These are phyloP conservation scores for Colletotrichum costaricense DNA, from an alignment of 2,329 filamentous ascomycete species.

Conservation along the genomic window DNA sequence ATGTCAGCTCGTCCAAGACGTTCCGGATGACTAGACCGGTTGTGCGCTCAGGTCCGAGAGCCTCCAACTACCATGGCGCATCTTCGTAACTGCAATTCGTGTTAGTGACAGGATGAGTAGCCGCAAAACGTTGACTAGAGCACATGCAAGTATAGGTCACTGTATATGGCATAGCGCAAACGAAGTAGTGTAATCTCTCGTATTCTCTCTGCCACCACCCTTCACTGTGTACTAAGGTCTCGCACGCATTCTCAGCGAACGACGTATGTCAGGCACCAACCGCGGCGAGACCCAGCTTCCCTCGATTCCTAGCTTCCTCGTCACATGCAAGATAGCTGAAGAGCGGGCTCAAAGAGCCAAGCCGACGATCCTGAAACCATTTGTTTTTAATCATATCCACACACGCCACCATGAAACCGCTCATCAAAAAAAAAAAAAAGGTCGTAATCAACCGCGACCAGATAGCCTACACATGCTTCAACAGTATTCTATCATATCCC, in stretches of 20 bases:
- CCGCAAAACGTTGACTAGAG: background rate
- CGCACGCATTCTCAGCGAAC: background rate
- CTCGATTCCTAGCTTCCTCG: constrained; percentile 3
- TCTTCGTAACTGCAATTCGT: background rate
- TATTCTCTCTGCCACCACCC: background rate
- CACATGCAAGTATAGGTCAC: background rate
- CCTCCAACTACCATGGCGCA: background rate
- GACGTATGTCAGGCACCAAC: background rate
- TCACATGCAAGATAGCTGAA: constrained; percentile 21
- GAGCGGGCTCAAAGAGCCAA: background rate
- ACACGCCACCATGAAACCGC: background rate
- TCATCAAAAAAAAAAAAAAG: background rate
- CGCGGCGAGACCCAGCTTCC: background rate
- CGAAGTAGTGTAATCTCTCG: background rate
- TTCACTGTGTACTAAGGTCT: background rate
- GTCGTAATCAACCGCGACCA: constrained; percentile 12
- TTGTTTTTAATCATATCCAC: background rate
- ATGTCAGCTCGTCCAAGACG: background rate
- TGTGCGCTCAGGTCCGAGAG: background rate
- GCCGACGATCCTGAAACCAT: constrained; percentile 30
- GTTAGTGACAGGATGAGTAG: background rate
- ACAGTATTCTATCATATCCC: constrained; percentile 24
- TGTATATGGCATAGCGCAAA: background rate
- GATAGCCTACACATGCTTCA: constrained; percentile 29
- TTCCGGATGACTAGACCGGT: background rate